Evolutionary conservation across 768 basidiomycete species (phyloP).

Genomic region (Russula vinacea): DNA sequence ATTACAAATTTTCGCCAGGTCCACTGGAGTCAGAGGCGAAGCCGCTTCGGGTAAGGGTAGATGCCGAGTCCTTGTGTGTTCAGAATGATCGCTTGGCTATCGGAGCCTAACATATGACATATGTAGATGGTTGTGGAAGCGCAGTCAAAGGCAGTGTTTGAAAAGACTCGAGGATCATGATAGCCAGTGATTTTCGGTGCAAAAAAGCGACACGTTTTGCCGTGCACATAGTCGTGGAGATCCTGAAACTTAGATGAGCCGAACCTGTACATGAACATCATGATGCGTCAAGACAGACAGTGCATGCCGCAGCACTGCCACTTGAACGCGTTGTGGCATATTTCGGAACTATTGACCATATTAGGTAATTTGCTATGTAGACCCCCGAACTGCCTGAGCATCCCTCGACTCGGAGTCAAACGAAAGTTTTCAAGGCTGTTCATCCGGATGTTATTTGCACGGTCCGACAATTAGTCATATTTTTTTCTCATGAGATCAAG

Average conservation of each 20-base stretch:
- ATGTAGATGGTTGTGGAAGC: constrained; percentile 6
- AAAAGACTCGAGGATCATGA: constrained; percentile 3
- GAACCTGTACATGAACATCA: background rate
- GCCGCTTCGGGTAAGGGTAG: constrained; percentile 19
- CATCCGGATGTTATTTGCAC: constrained; percentile 16
- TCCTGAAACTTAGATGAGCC: constrained; percentile 10
- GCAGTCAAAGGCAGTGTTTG: constrained; percentile 22
- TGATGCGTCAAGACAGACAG: background rate
- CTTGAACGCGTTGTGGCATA: background rate
- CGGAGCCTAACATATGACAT: constrained; percentile 16
- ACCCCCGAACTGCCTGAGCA: background rate
- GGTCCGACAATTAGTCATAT: background rate
- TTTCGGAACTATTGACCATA: constrained; percentile 17
- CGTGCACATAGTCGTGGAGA: constrained; percentile 7
- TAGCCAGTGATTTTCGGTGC: constrained; percentile 1
- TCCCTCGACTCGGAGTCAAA: background rate
- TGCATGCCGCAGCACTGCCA: constrained; percentile 1
- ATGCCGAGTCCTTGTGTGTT: constrained; percentile 10
- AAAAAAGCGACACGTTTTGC: background rate
- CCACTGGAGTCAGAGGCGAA: constrained; percentile 16
- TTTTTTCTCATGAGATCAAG: constrained; percentile 1
- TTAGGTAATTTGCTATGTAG: background rate
- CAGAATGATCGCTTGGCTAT: constrained; percentile 16
- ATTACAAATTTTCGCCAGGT: constrained; percentile 16
- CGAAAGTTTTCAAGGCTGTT: constrained; percentile 24